Conservation (phyloP, 768 basidiomycete species). For the Galerina marginata region DNA sequence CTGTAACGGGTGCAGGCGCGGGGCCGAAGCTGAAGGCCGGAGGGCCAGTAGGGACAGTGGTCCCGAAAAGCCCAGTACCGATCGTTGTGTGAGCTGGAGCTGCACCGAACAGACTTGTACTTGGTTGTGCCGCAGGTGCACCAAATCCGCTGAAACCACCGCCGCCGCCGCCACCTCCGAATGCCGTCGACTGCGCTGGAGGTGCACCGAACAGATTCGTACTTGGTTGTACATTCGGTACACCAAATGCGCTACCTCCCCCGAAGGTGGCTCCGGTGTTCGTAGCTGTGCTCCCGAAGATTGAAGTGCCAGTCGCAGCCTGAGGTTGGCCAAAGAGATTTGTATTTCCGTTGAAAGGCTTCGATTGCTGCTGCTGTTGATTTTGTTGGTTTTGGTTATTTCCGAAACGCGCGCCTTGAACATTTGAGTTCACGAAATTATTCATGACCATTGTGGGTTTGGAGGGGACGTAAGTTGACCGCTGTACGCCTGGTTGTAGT, state of each 20-base stretch:
- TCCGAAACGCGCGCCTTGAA: not conserved
- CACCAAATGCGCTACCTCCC: no score
- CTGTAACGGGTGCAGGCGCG: not conserved
- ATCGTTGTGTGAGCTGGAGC: no score
- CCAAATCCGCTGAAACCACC: no score
- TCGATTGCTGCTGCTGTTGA: not conserved
- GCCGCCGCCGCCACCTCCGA: no score
- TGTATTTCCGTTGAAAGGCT: not conserved
- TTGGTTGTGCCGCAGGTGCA: no score
- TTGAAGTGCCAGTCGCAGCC: not conserved
- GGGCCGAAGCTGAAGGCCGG: not conserved
- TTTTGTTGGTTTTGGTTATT: conserved; percentile 11
- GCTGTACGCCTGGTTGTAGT: conserved; percentile 25
- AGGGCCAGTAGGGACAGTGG: not conserved
- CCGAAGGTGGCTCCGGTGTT: no score
- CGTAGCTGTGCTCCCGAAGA: not conserved
- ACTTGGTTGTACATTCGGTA: no score
- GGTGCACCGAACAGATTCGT: no score
- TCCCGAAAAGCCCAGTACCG: not conserved
- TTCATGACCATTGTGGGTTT: not conserved
- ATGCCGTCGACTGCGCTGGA: no score
- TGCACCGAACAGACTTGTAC: not conserved
- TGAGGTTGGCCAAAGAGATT: conserved; percentile 1
- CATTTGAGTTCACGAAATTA: no score
- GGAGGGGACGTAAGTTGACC: not conserved